These are phyloP conservation scores for Imleria badia DNA, from an alignment of 768 basidiomycete genomes.

Conservation along the genomic window DNA sequence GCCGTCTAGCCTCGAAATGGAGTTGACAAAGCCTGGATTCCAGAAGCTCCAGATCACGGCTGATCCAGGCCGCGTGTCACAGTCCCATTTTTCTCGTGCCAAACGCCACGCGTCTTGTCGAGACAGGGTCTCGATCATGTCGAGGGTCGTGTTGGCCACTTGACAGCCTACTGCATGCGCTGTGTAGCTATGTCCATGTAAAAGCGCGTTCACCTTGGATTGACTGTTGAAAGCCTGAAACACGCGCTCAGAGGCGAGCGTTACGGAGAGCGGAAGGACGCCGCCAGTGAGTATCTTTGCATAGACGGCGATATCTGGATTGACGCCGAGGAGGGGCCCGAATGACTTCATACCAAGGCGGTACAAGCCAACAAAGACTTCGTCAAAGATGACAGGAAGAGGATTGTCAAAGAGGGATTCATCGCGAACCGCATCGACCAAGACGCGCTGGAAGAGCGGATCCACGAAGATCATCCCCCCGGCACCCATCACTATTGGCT, in stretches of 20 bases:
- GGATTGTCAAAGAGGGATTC: constrained; percentile 42
- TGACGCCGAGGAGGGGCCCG: constrained; percentile 61
- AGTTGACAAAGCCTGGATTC: constrained; percentile 68
- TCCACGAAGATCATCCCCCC: constrained; percentile 98
- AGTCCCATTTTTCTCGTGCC: constrained; percentile 60
- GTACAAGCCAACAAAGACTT: constrained; percentile 93
- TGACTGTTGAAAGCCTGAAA: constrained; percentile 78
- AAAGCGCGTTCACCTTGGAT: constrained; percentile 77
- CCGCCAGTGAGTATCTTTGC: constrained; percentile 96
- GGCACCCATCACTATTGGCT: constrained; percentile 92
- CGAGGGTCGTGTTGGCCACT: constrained; percentile 80
- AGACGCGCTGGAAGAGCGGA: constrained; percentile 88
- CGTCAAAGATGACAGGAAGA: constrained; percentile 91
- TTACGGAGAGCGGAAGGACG: constrained; percentile 80
- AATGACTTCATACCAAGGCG: constrained; percentile 75
- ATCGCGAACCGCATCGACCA: constrained; percentile 78
- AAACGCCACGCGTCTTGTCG: constrained; percentile 54
- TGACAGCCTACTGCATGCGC: constrained; percentile 93
- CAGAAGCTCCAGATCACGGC: constrained; percentile 81
- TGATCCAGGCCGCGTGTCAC: constrained; percentile 1
- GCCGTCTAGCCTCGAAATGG: constrained; percentile 50
- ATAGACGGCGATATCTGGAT: constrained; percentile 88
- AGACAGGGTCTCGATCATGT: constrained; percentile 53
- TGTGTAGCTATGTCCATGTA: constrained; percentile 96
- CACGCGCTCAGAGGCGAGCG: constrained; percentile 76